phyloP scores from a whole-genome alignment of 352 stramenopile genomes.

The Pythium phragmitis region DNA sequence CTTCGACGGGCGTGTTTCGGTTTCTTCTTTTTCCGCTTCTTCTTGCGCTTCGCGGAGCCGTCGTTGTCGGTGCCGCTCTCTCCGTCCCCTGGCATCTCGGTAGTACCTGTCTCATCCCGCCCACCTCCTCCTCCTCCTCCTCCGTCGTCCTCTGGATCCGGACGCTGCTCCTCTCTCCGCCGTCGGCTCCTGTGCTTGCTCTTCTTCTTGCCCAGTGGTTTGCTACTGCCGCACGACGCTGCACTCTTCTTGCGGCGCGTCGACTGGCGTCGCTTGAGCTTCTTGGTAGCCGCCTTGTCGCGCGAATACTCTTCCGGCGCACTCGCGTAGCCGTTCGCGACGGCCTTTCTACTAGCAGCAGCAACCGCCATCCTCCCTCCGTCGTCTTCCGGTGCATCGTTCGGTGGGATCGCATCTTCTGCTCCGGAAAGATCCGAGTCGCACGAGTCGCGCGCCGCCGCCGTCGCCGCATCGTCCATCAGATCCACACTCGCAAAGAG shows the following conservation, averaged over 20 bases:
- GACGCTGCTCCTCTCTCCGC: background rate
- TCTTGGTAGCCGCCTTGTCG: background rate
- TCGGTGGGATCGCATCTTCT: conserved; percentile 63
- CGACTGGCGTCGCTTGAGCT: conserved; percentile 15
- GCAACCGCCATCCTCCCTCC: background rate
- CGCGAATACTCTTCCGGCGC: conserved; percentile 30
- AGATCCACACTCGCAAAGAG: conserved; percentile 37
- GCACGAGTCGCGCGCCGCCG: conserved; percentile 16
- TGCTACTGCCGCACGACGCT: background rate
- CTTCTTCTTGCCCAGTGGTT: conserved; percentile 32
- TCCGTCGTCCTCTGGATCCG: background rate
- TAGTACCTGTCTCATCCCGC: conserved; percentile 7
- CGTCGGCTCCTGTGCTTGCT: background rate
- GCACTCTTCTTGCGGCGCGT: conserved; percentile 10
- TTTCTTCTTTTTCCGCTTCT: conserved; percentile 16
- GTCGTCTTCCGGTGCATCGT: conserved; percentile 15
- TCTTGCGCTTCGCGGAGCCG: background rate
- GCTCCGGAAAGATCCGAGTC: conserved; percentile 70
- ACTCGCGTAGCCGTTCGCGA: conserved; percentile 33
- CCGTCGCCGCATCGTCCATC: conserved; percentile 23
- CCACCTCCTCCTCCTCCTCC: conserved; percentile 8
- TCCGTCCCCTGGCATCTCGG: background rate
- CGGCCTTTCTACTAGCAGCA: background rate
- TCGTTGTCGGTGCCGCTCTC: conserved; percentile 19
- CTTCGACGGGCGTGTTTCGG: background rate